phyloP scores from a whole-genome alignment of 805 yeast genomes.

The Suhomyces canberraensis region DNA sequence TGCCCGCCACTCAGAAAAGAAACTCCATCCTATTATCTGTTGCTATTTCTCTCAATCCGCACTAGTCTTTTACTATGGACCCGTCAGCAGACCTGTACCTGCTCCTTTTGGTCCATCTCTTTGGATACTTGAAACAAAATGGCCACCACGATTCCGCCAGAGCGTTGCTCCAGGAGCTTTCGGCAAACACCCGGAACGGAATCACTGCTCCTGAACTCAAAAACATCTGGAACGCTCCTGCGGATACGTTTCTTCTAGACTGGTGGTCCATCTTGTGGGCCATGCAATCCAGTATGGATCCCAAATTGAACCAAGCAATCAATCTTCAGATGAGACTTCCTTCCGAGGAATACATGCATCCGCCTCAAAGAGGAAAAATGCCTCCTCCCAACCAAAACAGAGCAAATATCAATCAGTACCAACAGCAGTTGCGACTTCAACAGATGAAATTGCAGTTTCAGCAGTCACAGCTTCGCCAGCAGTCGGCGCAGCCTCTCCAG shows the following conservation, averaged over 20 bases:
- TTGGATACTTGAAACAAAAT: slow-evolving; percentile 47
- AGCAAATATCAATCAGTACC: slow-evolving; percentile 12
- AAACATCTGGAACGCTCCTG: slow-evolving; percentile 23
- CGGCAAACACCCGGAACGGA: slow-evolving; percentile 35
- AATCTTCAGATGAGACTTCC: slow-evolving; percentile 11
- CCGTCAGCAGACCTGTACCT: slow-evolving; percentile 47
- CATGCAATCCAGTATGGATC: slow-evolving; percentile 43
- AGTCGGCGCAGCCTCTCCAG: slow-evolving; percentile 1
- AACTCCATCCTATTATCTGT: too few relatives aligned
- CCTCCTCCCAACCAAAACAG: slow-evolving; percentile 4
- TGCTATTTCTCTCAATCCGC: too few relatives aligned
- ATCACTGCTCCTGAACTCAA: slow-evolving; percentile 11
- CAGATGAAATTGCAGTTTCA: slow-evolving; percentile 14
- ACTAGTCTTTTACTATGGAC: too few relatives aligned
- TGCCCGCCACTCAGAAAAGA: too few relatives aligned
- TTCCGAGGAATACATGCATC: slow-evolving; percentile 7
- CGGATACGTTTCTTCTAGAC: slow-evolving; percentile 48
- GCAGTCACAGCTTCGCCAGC: slow-evolving; percentile 4
- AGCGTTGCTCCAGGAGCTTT: slow-evolving; percentile 39
- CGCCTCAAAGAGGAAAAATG: slow-evolving; percentile 7
- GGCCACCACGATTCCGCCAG: slow-evolving; percentile 50
- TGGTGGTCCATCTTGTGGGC: slow-evolving; percentile 58
- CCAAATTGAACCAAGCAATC: slow-evolving; percentile 23
- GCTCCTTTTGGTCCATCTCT: slow-evolving; percentile 49
- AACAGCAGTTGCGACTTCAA: slow-evolving; percentile 14